Evolutionary conservation across 495 filamentous ascomycete genomes (phyloP).

Genomic region (Penicillium steckii): DNA sequence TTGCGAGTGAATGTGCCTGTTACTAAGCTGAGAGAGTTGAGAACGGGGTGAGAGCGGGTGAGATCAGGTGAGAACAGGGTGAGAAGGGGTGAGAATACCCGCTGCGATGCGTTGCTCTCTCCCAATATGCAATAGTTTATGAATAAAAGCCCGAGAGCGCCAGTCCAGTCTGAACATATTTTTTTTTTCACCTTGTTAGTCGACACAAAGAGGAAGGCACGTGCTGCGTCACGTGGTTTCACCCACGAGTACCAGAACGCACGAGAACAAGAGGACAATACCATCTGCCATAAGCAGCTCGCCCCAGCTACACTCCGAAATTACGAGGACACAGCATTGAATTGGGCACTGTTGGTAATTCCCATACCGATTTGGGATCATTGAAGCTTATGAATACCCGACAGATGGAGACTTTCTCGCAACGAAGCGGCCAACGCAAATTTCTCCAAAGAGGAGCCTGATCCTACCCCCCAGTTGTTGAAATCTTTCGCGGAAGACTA

Average conservation of each 20-base stretch:
- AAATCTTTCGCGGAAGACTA: no score
- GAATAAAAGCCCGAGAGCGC: no score
- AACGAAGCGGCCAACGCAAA: not conserved
- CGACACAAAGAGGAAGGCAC: constrained; percentile 12
- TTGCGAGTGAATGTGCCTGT: no score
- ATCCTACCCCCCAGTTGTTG: constrained; percentile 1
- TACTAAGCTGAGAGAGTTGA: no score
- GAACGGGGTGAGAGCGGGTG: constrained; percentile 6
- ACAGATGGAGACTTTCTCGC: constrained; percentile 16
- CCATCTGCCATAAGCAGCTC: constrained; percentile 7
- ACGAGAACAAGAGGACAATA: constrained; percentile 14
- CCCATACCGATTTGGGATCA: no score
- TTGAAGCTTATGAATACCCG: no score
- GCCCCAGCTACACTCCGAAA: no score
- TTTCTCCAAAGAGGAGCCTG: constrained; percentile 8
- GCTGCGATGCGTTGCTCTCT: not conserved
- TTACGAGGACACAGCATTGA: no score
- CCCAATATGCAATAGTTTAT: not conserved
- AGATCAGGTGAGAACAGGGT: constrained; percentile 6
- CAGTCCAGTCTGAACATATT: not conserved
- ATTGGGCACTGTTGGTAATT: no score
- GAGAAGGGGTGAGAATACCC: constrained; percentile 1
- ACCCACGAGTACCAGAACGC: constrained; percentile 15
- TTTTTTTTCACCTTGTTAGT: not conserved
- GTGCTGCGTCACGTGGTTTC: constrained; percentile 20